These are phyloP conservation scores for Acorus calamus DNA, from an alignment of 106 monocot species.

Conservation along the genomic window DNA sequence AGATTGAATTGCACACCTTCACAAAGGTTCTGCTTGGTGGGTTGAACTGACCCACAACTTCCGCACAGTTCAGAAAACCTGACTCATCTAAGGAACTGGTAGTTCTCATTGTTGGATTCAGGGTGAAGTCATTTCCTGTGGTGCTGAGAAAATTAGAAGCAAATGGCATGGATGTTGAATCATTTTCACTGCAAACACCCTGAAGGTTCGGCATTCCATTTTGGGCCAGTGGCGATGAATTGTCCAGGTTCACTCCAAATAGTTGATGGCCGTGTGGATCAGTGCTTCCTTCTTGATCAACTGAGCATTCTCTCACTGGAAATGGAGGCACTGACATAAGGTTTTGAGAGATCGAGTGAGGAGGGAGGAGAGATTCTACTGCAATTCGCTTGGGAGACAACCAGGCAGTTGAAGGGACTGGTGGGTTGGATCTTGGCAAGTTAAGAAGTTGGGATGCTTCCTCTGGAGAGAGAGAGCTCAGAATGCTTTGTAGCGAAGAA, in stretches of 20 bases:
- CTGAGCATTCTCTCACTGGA: slow-evolving; percentile 42
- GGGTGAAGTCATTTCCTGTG: slow-evolving; percentile 36
- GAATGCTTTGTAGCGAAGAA: slow-evolving; percentile 42
- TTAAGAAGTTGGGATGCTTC: slow-evolving; percentile 43
- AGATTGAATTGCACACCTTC: slow-evolving; percentile 20
- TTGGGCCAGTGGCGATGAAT: slow-evolving; percentile 28
- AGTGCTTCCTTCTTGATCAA: slow-evolving; percentile 41
- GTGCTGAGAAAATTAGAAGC: slow-evolving; percentile 30
- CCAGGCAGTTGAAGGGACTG: slow-evolving; percentile 33
- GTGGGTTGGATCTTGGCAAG: slow-evolving; percentile 30
- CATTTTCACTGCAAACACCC: slow-evolving; percentile 28
- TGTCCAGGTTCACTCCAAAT: slow-evolving; percentile 72
- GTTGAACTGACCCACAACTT: slow-evolving; percentile 23
- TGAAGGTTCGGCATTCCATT: slow-evolving; percentile 43
- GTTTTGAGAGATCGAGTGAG: slow-evolving; percentile 17
- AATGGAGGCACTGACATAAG: slow-evolving; percentile 36
- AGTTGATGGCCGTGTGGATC: slow-evolving; percentile 47
- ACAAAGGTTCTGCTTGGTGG: slow-evolving; percentile 41
- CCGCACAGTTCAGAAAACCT: slow-evolving; percentile 27
- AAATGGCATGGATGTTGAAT: slow-evolving; percentile 37
- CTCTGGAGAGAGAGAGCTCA: slow-evolving; percentile 56
- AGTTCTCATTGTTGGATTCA: slow-evolving; percentile 35
- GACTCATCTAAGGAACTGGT: slow-evolving; percentile 43
- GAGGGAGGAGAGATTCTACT: slow-evolving; percentile 34
- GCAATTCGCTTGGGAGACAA: slow-evolving; percentile 45